These are phyloP conservation scores for Sugiyamaella paludigena DNA, from an alignment of 1,139 yeast genomes.

Conservation along the genomic window DNA sequence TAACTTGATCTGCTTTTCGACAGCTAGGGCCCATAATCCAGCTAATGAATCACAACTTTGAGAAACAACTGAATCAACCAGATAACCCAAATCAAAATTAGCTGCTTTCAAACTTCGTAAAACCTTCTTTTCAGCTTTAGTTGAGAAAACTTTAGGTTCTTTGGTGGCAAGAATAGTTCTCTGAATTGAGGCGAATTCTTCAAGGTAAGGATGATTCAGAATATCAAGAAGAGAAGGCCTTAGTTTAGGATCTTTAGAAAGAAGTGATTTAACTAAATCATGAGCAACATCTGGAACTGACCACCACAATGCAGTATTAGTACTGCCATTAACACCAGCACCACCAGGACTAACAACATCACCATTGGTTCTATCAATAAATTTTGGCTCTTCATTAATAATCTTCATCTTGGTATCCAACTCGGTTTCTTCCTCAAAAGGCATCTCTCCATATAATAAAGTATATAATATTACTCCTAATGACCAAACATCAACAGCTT, in stretches of 20 bases:
- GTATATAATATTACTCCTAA: slow-evolving; percentile 92
- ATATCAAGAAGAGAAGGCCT: slow-evolving; percentile 66
- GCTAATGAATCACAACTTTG: slow-evolving; percentile 73
- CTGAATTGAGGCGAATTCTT: slow-evolving; percentile 46
- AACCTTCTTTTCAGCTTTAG: slow-evolving; percentile 63
- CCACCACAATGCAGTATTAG: slow-evolving; percentile 27
- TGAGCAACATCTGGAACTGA: slow-evolving; percentile 48
- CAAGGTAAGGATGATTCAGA: slow-evolving; percentile 60
- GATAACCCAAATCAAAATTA: slow-evolving; percentile 63
- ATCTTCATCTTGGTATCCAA: slow-evolving; percentile 59
- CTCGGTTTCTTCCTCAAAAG: slow-evolving; percentile 82
- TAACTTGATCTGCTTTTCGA: slow-evolving; percentile 59
- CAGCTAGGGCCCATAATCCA: slow-evolving; percentile 77
- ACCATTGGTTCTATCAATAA: slow-evolving; percentile 30
- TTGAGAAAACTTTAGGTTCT: slow-evolving; percentile 48
- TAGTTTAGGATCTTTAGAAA: slow-evolving; percentile 61
- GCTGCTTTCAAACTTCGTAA: slow-evolving; percentile 62
- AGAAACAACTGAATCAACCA: slow-evolving; percentile 59
- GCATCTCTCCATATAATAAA: slow-evolving; percentile 81
- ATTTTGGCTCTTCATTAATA: slow-evolving; percentile 62
- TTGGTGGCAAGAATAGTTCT: slow-evolving; percentile 40
- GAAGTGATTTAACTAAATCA: slow-evolving; percentile 51
- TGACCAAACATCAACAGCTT: slow-evolving; percentile 85
- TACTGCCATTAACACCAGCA: no score
- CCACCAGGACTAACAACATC: no score